A percentile compares a stretch with the other conserved stretches of the same genome.
Conservation (phyloP, 73 alveolate genomes). For the Uronychia binucleata region DNA sequence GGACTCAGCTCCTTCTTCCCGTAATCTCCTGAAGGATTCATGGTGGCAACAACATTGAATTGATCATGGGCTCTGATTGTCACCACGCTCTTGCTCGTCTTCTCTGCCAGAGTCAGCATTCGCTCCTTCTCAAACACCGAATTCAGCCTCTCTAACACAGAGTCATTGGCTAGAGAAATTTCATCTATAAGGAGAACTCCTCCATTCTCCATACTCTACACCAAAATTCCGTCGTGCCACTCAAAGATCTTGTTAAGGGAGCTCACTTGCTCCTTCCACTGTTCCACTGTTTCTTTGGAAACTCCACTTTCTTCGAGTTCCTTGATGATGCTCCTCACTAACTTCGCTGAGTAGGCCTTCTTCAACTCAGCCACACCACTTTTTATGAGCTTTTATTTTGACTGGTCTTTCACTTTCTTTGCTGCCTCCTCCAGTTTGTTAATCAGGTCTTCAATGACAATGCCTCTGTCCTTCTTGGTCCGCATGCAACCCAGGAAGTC, state of each 20-base stretch:
- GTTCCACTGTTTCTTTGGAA: background rate
- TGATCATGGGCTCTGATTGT: conserved; percentile 84
- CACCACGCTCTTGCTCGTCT: conserved; percentile 72
- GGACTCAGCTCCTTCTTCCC: conserved; percentile 99
- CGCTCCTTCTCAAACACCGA: conserved; percentile 97
- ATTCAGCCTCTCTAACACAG: conserved; percentile 98
- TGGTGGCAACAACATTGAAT: conserved; percentile 96
- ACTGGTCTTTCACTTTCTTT: background rate
- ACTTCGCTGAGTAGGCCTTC: conserved; percentile 17
- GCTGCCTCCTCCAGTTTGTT: background rate
- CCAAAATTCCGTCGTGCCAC: conserved; percentile 99
- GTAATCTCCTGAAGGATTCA: conserved; percentile 99
- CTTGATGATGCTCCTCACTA: background rate
- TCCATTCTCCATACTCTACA: conserved; percentile 96
- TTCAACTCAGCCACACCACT: conserved; percentile 1
- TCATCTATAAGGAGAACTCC: conserved; percentile 98
- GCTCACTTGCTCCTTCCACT: conserved; percentile 1
- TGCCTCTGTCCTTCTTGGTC: conserved; percentile 56
- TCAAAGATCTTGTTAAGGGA: conserved; percentile 73
- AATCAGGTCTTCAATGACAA: conserved; percentile 5
- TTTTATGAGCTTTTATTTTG: conserved; percentile 16
- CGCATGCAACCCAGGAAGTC: conserved; percentile 97
- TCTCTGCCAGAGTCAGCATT: conserved; percentile 93
- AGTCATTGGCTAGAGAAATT: conserved; percentile 98
- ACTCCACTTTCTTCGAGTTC: background rate